Percentiles rank a stretch among this genome's conserved stretches.
phyloP scores from a whole-genome alignment of 768 basidiomycete species.

The Cytidiella melzeri region DNA sequence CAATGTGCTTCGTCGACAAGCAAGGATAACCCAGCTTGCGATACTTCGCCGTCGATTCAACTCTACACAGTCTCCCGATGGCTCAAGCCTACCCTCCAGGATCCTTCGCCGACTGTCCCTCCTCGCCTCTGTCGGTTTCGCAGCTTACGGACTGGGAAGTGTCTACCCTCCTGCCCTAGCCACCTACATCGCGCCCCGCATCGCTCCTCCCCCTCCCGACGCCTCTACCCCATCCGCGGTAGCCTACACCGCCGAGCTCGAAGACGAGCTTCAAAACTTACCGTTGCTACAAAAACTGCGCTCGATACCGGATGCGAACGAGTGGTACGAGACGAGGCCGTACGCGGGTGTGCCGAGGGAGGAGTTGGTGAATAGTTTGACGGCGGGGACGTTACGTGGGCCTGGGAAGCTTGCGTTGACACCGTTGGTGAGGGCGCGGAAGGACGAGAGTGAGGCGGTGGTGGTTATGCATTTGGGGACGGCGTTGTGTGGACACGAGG shows the following conservation, averaged over 20 bases:
- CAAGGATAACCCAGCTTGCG: no score
- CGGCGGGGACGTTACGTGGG: conserved; percentile 79
- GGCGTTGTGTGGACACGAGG: conserved; percentile 88
- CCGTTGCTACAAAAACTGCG: conserved; percentile 52
- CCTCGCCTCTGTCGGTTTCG: conserved; percentile 11
- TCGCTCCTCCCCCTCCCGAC: conserved; percentile 66
- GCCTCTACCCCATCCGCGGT: conserved; percentile 52
- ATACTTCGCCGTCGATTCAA: no score
- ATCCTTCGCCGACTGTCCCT: neutral
- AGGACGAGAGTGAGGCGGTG: conserved; percentile 70
- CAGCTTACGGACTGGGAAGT: conserved; percentile 47
- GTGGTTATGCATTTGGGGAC: conserved; percentile 78
- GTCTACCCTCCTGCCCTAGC: conserved; percentile 65
- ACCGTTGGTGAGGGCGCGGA: conserved; percentile 67
- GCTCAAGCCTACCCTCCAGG: no score
- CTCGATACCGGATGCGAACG: conserved; percentile 38
- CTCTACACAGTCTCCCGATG: no score
- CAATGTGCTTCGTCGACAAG: no score
- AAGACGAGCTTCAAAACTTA: conserved; percentile 60
- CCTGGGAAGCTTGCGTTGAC: conserved; percentile 80
- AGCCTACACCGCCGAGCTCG: conserved; percentile 54
- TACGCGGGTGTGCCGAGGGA: conserved; percentile 66
- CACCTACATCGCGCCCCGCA: conserved; percentile 67
- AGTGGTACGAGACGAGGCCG: conserved; percentile 78
- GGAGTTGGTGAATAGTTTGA: conserved; percentile 74